Evolutionary conservation across 2,329 filamentous ascomycete genomes (phyloP), one percentile per base, ranked within the genome.

Genomic region (Colletotrichum cordylinicola): DNA sequence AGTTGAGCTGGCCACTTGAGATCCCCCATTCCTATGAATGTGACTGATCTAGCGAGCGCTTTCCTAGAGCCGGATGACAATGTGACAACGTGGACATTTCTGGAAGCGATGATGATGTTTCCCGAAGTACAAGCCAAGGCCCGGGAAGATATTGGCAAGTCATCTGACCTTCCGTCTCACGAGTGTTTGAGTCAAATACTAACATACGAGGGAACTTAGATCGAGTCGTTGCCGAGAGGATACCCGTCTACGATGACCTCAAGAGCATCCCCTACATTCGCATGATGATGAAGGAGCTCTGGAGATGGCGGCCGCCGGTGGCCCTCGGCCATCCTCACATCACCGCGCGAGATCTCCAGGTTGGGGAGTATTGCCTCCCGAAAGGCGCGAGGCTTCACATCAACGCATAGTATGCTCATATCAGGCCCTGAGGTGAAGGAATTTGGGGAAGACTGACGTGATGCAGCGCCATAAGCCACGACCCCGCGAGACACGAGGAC

Each of bases 201-300:
- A 4, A 52, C n/a, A 10, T 13, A 4, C 6, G 43, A 8, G 10
- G 33, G 8, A 60, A n/a, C 6, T 4, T 4, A 69, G 52, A 69
- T 24, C 66, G 33, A 39, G 66, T 43, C 4, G 52, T 69, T 0
- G 66, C 52, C 10, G 66, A 69, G 33, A 69, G 66, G 52, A 3
- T 69, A 2, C 70, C 70, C 3, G 13, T n/a, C 5, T 60, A 67
- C 4, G 35, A 56, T 6, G 61, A 72, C 4, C 24, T 39, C 18
- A 24, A 24, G 6, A 35, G 48, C 12, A 48, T 67, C 1, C 61
- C 61, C 1, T 72, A 67, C 61, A 7, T 67, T 8, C 33, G 61
- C 8, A 72, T 72, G 70, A 48, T 67, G 33, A 58, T 72, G 61
- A 67, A 72, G 70, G 70, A 72, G 27, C 16, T 72, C 15, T 72